Evolutionary conservation across 2,329 filamentous ascomycete genomes (phyloP).

Genomic region (Epichloe sylvatica): DNA sequence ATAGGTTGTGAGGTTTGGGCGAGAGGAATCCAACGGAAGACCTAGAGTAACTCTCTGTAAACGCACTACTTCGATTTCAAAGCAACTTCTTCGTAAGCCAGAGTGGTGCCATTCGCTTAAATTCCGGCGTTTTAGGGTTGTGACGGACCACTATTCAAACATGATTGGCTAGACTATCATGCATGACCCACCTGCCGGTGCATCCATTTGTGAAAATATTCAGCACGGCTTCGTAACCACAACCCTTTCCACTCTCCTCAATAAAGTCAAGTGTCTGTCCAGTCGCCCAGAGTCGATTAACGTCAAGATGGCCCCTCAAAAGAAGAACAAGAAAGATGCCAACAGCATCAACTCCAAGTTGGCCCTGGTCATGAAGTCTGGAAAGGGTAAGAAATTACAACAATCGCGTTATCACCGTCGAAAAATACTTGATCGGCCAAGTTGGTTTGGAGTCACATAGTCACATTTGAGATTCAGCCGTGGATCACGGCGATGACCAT

Average conservation of each 20-base stretch:
- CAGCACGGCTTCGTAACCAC: background rate
- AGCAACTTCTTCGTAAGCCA: constrained; percentile 26
- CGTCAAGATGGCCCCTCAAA: constrained; percentile 51
- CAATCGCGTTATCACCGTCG: background rate
- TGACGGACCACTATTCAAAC: background rate
- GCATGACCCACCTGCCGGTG: background rate
- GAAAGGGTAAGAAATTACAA: constrained; percentile 52
- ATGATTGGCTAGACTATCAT: background rate
- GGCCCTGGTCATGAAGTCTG: constrained; percentile 50
- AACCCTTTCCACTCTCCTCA: constrained; percentile 5
- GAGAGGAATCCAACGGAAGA: constrained; percentile 17
- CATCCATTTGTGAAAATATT: constrained; percentile 1
- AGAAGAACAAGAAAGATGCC: constrained; percentile 78
- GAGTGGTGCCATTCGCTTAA: constrained; percentile 22
- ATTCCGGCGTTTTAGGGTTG: constrained; percentile 28
- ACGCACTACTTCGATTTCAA: constrained; percentile 37
- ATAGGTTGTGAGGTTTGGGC: constrained; percentile 23
- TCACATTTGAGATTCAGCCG: background rate
- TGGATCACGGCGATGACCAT: background rate
- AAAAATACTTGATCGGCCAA: background rate
- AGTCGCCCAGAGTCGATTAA: constrained; percentile 18
- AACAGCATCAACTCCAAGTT: constrained; percentile 51
- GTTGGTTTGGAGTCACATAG: background rate
- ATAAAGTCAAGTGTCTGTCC: constrained; percentile 15
- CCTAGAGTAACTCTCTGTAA: constrained; percentile 11